A percentile compares a stretch with the other conserved stretches of the same genome.
Evolutionary conservation across 2,329 filamentous ascomycete species (phyloP).

Genomic region (Aspergillus sp.): DNA sequence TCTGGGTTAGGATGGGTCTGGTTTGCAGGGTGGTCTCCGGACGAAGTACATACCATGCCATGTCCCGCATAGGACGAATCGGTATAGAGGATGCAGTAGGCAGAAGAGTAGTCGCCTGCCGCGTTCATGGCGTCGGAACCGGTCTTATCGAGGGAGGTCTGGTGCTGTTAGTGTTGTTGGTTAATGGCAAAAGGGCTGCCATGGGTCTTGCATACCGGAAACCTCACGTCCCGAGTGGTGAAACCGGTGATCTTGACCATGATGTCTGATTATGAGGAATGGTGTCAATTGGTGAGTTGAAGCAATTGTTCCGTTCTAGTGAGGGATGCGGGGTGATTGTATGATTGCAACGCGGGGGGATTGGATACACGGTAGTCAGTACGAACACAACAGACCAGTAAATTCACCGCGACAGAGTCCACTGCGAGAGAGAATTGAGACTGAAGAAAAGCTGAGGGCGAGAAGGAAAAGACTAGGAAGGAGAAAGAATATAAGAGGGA

Average conservation of each 20-base stretch:
- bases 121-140: conserved; percentile 97
- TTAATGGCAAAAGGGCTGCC: neutral
- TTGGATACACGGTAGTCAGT: too few species aligned
- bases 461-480: neutral
- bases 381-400: too few species aligned
- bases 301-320: neutral
- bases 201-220: conserved; percentile 50
- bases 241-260: conserved; percentile 70
- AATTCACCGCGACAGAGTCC: neutral
- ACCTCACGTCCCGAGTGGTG: conserved; percentile 70
- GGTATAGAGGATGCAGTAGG: conserved; percentile 89
- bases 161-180: conserved; percentile 4
- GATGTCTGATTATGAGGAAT: conserved; percentile 11
- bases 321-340: neutral
- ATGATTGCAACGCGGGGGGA: too few species aligned
- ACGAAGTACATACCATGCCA: conserved; percentile 36
- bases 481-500: neutral
- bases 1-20: conserved; percentile 4
- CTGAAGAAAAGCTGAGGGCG: neutral
- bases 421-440: neutral
- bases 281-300: neutral
- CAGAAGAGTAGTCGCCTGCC: conserved; percentile 85
- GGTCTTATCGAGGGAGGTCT: conserved; percentile 93
- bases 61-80: conserved; percentile 55
- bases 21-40: neutral